Evolutionary conservation across 768 basidiomycete species (phyloP), one percentile per base, ranked within the genome.

Genomic region (Neoboletus subvelutipes): DNA sequence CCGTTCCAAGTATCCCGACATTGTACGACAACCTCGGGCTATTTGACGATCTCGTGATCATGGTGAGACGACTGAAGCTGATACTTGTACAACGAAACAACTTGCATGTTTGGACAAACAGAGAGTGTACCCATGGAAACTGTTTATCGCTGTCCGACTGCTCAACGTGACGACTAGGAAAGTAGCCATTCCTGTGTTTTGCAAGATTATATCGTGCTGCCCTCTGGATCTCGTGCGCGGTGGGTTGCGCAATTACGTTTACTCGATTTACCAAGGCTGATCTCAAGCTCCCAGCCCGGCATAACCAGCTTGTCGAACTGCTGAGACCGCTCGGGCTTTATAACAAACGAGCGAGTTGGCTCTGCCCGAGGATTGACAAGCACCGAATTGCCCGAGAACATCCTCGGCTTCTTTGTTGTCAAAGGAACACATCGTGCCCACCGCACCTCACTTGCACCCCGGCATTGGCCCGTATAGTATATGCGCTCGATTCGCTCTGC

Each of bases 401-500:
- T 5, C 42, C 10, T 20, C 50, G 36, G 15, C 11, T 9, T 34
- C n/a, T 6, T 17, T 42, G 17, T n/a, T 52, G 45, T 55, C 36
- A 4, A 40, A 52, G 3, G 42, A 43, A 29, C 2, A 5, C n/a
- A 13, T 28, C 1, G 28, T 18, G 8, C 77, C 79, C 2, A 65
- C 72, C 6, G 83, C 81, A 11, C 73, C 80, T 12, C 72, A 84
- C 52, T 81, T 83, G 40, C 79, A 85, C 28, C 83, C 86, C 0
- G 88, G 88, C 0, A 76, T 84, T 1, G 88, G 90, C 0, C 73
- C 76, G 9, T 1, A 10, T 4, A 9, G 9, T 9, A 4, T 92
- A 91, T 57, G 90, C 90, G 1, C 76, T 88, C 1, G 89, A 91
- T 67, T 89, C 86, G 5, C 88, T 88, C 63, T 79, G 87, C 40